Base-by-base conservation (phyloP, 2,329 filamentous ascomycete species). In the Colletotrichum liaoningense region DNA sequence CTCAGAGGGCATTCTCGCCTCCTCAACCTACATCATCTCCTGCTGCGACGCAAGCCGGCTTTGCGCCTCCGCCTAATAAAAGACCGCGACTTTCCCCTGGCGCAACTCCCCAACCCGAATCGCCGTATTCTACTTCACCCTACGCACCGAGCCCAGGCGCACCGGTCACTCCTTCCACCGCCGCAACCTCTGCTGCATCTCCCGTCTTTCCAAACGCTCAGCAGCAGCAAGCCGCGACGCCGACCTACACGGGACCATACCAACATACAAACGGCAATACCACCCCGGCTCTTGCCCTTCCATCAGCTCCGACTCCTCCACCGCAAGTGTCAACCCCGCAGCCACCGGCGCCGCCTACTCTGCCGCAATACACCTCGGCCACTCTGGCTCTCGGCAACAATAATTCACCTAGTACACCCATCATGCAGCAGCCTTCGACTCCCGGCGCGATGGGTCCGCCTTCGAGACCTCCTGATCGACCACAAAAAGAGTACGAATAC, bases 81-180 rank as follows among this genome's bases (percentile, higher is more conserved):
- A 90, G 93, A 80, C 92, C 89, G 80, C 92, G 91, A 69, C 84
- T 94, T 60, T 94, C 93, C 30, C 92, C 93, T 64, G 92, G 91
- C 70, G 89, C 92, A 42, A 84, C 87, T n/a, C 92, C 93, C 33
- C 91, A 92, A 76, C 92, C 92, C 71, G 87, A 85, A 63, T 93
- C 91, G 42, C 90, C 91, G 0, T 91, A 91, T 79, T 85, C 86
- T 75, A 81, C 84, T 77, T 86, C 89, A 75, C 83, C 87, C 77
- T 89, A 86, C 76, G 82, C 82, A 8, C 82, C 85, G 76, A 88
- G 86, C 69, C 88, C 88, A 24, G 81, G 80, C 52, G 78, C 84
- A 28, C 79, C 82, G 6, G 82, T 81, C 3, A 86, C 86, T 33
- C 84, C 85, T 24, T 81, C 83, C 56, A 78, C 81, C 4, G 77